Evolutionary conservation across 2,329 filamentous ascomycete genomes (phyloP), one percentile per base, ranked within the genome.

Genomic region (Exophiala bonariae): DNA sequence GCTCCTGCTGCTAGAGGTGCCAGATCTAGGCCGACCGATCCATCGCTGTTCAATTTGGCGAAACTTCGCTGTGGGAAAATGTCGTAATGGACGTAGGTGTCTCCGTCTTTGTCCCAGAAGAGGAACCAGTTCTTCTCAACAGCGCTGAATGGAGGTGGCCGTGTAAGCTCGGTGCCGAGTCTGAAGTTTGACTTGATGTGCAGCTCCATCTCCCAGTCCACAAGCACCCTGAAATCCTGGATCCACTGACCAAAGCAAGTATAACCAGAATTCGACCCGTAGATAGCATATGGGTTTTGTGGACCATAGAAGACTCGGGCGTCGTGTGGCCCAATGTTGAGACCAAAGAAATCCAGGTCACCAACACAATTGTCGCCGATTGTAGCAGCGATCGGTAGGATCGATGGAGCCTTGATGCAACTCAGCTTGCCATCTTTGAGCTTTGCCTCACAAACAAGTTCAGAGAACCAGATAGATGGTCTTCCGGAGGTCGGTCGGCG

Each of bases 41-140:
- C 79, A 51, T 78, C 72, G 1, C 50, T 30, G 2, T 38, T 30
- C 8, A 81, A 58, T 31, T 66, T 63, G 1, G 78, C 71, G 55
- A 81, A 82, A 0, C 65, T 66, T 0, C 80, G 74, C 14, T 64
- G 64, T 0, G 79, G 79, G 1, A 59, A 55, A 2, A 81, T 59
- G 52, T 82, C 78, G 59, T 81, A 73, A 58, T 83, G 81, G 50
- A 70, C 67, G 58, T 80, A 80, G 40, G 72, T 63, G 16, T 68
- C 59, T 4, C 69, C 72, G 0, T 65, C 47, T 0, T 50, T 47
- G 51, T 81, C 79, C 80, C 80, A 83, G 64, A 83, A 83, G 2
- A 79, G 50, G 54, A 83, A 83, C 69, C 73, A 84, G 57, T 84
- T 83, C 72, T 83, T 83, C 63, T 84, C 80, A 19, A 82, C 56